Conservation (phyloP, 495 filamentous ascomycete species). For the Paragyromitra xinjiangensis region DNA sequence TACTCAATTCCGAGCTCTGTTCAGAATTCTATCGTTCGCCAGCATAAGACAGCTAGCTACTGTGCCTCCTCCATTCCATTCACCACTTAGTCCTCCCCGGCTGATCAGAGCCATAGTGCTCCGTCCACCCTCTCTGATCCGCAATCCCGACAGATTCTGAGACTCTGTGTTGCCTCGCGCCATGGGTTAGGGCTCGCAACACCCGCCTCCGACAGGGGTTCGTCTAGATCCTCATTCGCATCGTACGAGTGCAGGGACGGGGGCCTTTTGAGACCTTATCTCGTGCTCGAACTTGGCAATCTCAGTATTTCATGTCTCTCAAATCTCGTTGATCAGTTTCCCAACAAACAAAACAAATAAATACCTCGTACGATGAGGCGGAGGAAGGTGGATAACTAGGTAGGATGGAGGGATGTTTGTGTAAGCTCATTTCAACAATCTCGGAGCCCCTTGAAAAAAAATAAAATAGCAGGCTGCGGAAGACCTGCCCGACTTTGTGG, state of each 20-base stretch:
- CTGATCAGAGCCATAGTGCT: neutral
- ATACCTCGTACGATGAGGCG: slow-evolving; percentile 42
- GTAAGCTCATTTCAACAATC: slow-evolving; percentile 45
- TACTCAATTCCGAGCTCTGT: neutral
- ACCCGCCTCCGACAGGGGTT: slow-evolving; percentile 29
- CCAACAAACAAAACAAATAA: slow-evolving; percentile 42
- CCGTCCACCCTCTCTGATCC: slow-evolving; percentile 1
- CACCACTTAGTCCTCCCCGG: neutral
- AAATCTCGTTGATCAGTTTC: slow-evolving; percentile 31
- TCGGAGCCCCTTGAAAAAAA: slow-evolving; percentile 14
- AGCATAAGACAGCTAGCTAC: slow-evolving; percentile 3
- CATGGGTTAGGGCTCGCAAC: slow-evolving; percentile 45
- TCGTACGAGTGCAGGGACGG: slow-evolving; percentile 37
- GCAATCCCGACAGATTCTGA: slow-evolving; percentile 11
- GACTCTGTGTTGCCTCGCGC: slow-evolving; percentile 25
- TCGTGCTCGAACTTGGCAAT: slow-evolving; percentile 42
- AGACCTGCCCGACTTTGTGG: slow-evolving; percentile 37
- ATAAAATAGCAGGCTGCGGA: slow-evolving; percentile 12
- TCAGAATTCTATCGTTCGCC: neutral
- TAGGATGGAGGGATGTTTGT: slow-evolving; percentile 18
- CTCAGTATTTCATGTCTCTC: slow-evolving; percentile 43
- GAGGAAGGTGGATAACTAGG: neutral
- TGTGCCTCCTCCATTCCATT: neutral
- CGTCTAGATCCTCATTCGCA: slow-evolving; percentile 20
- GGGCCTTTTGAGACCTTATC: slow-evolving; percentile 39